Percentiles rank a stretch among this genome's conserved stretches.
Evolutionary conservation across 2,329 filamentous ascomycete genomes (phyloP).

Genomic region (Aureobasidium sp.): DNA sequence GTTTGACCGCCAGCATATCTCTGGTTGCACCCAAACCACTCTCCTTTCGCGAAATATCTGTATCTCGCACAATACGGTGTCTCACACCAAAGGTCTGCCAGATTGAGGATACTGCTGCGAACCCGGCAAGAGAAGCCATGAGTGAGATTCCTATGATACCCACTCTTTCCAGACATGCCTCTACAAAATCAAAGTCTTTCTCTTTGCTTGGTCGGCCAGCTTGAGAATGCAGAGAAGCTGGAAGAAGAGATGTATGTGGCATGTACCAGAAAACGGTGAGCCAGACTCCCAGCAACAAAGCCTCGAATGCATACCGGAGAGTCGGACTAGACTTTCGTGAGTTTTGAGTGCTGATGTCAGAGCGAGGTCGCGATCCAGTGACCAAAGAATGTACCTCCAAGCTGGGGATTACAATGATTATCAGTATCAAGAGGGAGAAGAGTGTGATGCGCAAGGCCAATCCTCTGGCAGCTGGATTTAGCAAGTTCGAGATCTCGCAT

Average conservation of each 20-base stretch:
- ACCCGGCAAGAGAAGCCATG: constrained; percentile 83
- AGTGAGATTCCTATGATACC: constrained; percentile 79
- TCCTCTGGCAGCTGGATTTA: constrained; percentile 60
- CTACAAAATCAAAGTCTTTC: constrained; percentile 42
- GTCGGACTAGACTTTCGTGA: constrained; percentile 3
- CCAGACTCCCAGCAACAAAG: constrained; percentile 59
- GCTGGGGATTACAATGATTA: constrained; percentile 70
- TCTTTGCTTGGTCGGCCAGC: constrained; percentile 20
- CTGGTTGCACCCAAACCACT: constrained; percentile 70
- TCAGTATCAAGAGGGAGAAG: constrained; percentile 61
- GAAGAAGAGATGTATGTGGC: constrained; percentile 31
- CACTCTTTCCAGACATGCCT: constrained; percentile 57
- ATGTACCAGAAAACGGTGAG: constrained; percentile 65
- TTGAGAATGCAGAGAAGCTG: constrained; percentile 33
- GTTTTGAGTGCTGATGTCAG: neutral
- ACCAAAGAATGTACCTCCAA: constrained; percentile 69
- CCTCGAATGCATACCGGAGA: constrained; percentile 41
- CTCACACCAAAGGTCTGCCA: constrained; percentile 75
- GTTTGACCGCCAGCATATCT: constrained; percentile 71
- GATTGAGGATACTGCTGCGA: constrained; percentile 78
- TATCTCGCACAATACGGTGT: constrained; percentile 54
- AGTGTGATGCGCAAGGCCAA: constrained; percentile 64
- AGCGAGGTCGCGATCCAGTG: constrained; percentile 5
- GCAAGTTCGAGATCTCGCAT: constrained; percentile 72
- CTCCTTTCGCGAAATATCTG: constrained; percentile 69